Base-by-base conservation (phyloP, 192 early-diverging fungal species). In the Cetraspora pellucida region DNA sequence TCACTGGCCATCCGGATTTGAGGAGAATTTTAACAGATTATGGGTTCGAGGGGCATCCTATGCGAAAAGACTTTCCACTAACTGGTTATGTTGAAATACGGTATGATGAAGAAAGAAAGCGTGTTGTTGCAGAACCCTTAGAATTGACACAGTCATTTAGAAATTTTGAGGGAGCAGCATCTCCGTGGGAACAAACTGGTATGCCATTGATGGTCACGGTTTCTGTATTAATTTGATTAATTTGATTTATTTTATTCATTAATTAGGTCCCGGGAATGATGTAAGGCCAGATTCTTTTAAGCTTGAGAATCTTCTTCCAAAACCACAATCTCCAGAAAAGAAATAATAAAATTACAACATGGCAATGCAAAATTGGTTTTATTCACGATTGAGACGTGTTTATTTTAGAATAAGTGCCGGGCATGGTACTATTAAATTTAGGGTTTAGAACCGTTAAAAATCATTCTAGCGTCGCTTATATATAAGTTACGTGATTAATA, bases 21-120 rank as follows among this genome's bases (percentile, higher is more conserved):
- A 83, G 97, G 60, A 87, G 97, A 54, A 98, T 99, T 79, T 90
- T 99, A 83, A 97, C 95, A 60, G 96, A 98, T 84, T 99, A 99
- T 79, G 97, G 97, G 28, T 99, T 98, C 72, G 96, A 99, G 85
- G 97, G 96, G 14, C 90, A 94, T 78, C 93, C 93, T 77, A 70
- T 99, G 79, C 87, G 97, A 75, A 99, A 99, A 88, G 97, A 99
- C 77, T 99, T 99, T 87, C 97, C 97, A 60, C 87, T 99, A 54
- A 96, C 95, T 46, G 96, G 97, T n/a, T 99, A 98, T 81, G 96
- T 98, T 10, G 97, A 98, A 86, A 95, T 98, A 45, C 86, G 97
- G 67, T 99, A 98, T 81, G 97, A 99, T 81, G 97, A 99, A 73
- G 95, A 96, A 81, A 94, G 95, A 88, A 99, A 99, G 89, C 87